Conservation (phyloP, 192 early-diverging fungal genomes). For the Podila epigama region DNA sequence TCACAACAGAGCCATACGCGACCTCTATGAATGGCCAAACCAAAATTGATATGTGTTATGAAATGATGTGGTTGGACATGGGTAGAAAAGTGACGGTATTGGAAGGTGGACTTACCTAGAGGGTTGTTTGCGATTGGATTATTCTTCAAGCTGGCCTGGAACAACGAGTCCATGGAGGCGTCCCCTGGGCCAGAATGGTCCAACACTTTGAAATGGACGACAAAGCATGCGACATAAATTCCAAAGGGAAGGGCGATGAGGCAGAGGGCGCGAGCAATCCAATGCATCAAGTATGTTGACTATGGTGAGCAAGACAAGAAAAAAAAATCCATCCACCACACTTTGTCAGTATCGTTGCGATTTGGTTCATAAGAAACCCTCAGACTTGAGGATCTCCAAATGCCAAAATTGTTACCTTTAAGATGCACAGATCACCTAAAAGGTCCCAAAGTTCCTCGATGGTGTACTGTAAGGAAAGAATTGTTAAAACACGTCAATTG, state of each 20-base stretch:
- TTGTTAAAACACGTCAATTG: neutral
- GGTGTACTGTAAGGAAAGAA: conserved; percentile 61
- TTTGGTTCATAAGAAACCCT: too few species aligned
- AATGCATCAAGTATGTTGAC: conserved; percentile 10
- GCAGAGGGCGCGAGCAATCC: conserved; percentile 61
- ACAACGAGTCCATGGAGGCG: conserved; percentile 89
- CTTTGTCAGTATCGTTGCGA: neutral
- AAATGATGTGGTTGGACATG: too few species aligned
- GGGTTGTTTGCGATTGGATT: conserved; percentile 78
- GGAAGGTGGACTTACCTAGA: conserved; percentile 59
- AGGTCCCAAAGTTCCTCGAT: conserved; percentile 89
- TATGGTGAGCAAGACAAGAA: neutral
- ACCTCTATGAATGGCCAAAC: too few species aligned
- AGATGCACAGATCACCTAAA: conserved; percentile 72
- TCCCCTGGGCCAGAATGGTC: conserved; percentile 82
- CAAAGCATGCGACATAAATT: conserved; percentile 83
- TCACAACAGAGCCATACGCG: conserved; percentile 85
- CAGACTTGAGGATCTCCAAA: neutral
- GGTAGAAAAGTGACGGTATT: neutral
- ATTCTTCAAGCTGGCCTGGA: conserved; percentile 86
- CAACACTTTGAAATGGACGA: conserved; percentile 85
- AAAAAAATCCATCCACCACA: neutral
- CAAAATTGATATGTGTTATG: too few species aligned
- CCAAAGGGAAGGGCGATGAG: conserved; percentile 79
- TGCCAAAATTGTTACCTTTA: conserved; percentile 14